Evolutionary conservation across 352 stramenopile genomes (phyloP), one percentile per base, ranked within the genome.

Genomic region (Pythium sp.): DNA sequence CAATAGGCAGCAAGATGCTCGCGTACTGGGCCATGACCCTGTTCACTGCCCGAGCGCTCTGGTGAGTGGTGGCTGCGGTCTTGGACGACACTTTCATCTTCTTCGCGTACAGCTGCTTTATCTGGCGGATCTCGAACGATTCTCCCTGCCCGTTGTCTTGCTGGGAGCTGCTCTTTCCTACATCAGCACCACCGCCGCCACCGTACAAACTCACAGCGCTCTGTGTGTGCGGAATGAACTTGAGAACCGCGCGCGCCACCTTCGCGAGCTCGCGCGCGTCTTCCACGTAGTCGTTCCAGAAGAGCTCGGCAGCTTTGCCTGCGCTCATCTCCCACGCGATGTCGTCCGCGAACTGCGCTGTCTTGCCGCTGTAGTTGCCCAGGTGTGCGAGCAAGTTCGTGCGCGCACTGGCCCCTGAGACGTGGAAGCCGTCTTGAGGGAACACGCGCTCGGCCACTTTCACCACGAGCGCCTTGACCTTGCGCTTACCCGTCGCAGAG

Each of bases 311-410:
- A 9, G 71, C 43, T 24, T 70, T 58, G n/a, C 75, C 78, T 0
- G 55, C 64, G 49, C 68, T 82, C 78, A 87, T 82, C 67, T 87
- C 78, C 80, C 80, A 89, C 26, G 63, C 68, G 38, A 89, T 69
- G 4, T 68, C 58, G 64, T 86, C 78, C 1, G 46, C 67, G 70
- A 89, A 89, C 51, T 66, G 64, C 11, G 59, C 73, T 28, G 75
- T 65, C 49, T 78, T 75, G 30, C 80, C 76, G 20, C 73, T 30
- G 62, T 75, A 87, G 38, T 84, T 51, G 11, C 69, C 67, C 9
- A 89, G 38, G 41, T 89, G 75, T 11, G 58, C 63, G 30, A 89
- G 65, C 51, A 89, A 56, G 24, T 69, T 41, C 20, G 56, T 57
- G 56, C 75, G 66, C 57, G 66, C 28, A 34, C 12, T 65, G 3